Evolutionary conservation across 83 land plant species (phyloP).

Genomic region (Isoetes engelmannii): DNA sequence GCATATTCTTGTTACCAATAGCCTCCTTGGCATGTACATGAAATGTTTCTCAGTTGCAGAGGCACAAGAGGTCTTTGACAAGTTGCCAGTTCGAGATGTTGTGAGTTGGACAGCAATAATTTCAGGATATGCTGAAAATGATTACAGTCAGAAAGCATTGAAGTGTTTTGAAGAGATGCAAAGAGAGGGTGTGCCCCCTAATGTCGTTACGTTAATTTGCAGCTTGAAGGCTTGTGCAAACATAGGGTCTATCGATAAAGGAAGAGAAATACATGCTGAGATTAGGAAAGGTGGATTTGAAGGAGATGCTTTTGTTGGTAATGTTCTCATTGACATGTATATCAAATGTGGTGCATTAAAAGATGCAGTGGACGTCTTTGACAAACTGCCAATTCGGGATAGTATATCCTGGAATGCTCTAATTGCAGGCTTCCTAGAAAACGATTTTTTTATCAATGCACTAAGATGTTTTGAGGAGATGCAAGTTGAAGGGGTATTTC

Average conservation of each 20-base stretch:
- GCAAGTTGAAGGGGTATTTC: conserved; percentile 17
- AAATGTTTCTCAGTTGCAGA: no score
- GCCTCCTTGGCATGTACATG: no score
- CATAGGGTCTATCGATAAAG: background rate
- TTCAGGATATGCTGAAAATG: background rate
- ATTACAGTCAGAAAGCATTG: background rate
- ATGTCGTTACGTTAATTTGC: background rate
- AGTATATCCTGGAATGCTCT: conserved; percentile 17
- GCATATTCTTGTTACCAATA: no score
- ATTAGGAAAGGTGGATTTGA: conserved; percentile 14
- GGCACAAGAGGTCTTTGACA: conserved; percentile 1
- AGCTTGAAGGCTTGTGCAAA: background rate
- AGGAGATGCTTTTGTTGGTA: conserved; percentile 3
- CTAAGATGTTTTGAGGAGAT: conserved; percentile 11
- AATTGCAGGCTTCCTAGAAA: conserved; percentile 15
- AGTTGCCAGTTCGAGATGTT: background rate
- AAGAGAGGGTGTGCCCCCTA: background rate
- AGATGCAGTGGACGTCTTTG: conserved; percentile 12
- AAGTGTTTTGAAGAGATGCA: background rate
- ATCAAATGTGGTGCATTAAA: conserved; percentile 10
- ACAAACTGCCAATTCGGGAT: conserved; percentile 21
- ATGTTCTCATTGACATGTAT: conserved; percentile 18
- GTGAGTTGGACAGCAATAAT: background rate
- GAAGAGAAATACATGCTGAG: conserved; percentile 13
- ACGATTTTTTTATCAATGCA: conserved; percentile 11